These are phyloP conservation scores for Quercus bicolor DNA, from an alignment of 306 rosid genomes.

Conservation along the genomic window DNA sequence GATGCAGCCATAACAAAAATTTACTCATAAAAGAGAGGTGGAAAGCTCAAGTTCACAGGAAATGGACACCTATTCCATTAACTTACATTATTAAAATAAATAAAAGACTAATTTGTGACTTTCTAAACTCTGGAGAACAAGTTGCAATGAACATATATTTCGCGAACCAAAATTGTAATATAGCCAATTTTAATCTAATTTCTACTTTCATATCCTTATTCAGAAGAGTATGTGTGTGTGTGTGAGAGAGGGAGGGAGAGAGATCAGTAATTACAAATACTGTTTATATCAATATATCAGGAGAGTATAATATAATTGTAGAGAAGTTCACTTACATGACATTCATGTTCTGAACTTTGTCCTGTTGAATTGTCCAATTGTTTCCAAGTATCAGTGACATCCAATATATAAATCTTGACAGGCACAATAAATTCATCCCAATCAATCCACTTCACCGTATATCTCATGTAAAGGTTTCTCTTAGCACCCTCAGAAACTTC, in stretches of 20 bases:
- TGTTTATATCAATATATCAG: not conserved
- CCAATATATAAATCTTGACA: slow-evolving; percentile 56
- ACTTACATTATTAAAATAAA: too few relatives aligned
- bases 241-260: too few relatives aligned
- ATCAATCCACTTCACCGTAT: slow-evolving; percentile 70
- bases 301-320: not conserved
- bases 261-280: too few relatives aligned
- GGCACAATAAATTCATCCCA: slow-evolving; percentile 65
- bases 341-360: slow-evolving; percentile 28
- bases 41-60: not conserved
- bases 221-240: too few relatives aligned
- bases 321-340: slow-evolving; percentile 39
- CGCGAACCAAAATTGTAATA: too few relatives aligned
- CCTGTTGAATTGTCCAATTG: slow-evolving; percentile 12
- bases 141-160: too few relatives aligned
- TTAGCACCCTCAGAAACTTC: slow-evolving; percentile 39
- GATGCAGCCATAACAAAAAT: not conserved
- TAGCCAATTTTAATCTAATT: too few relatives aligned
- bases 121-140: too few relatives aligned
- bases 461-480: slow-evolving; percentile 60
- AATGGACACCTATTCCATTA: too few relatives aligned
- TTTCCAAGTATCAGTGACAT: slow-evolving; percentile 56
- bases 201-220: too few relatives aligned
- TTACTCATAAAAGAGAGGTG: not conserved
- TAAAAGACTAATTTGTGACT: too few relatives aligned